Conservation (phyloP, 116 monocot genomes). For the Phalaenopsis hybrid region DNA sequence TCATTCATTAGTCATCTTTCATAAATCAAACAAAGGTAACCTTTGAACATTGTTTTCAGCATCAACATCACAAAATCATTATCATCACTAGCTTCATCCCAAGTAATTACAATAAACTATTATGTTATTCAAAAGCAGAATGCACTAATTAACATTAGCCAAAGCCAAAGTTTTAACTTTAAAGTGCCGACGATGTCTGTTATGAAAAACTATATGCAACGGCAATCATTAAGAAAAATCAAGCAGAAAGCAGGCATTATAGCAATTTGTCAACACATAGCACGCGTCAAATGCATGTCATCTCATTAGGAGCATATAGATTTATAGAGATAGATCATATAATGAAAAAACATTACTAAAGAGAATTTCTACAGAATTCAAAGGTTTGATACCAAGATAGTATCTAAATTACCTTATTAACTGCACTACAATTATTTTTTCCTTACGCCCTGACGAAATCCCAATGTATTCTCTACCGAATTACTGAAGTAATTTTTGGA, state of each 20-base stretch:
- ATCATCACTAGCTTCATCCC: neutral
- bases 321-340: neutral
- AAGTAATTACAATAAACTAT: neutral
- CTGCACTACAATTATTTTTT: neutral
- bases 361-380: neutral
- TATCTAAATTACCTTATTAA: neutral
- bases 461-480: neutral
- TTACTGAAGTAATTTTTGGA: neutral
- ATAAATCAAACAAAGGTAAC: neutral
- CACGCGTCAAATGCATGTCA: neutral
- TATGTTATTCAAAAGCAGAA: neutral
- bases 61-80: neutral
- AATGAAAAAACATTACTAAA: neutral
- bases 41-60: neutral
- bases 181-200: neutral
- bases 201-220: neutral
- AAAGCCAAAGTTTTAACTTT: neutral
- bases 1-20: neutral
- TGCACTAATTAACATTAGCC: neutral
- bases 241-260: neutral
- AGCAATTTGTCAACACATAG: neutral
- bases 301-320: neutral
- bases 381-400: neutral
- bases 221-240: neutral
- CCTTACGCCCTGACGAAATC: neutral